phyloP scores from a whole-genome alignment of 1,284 basidiomycete genomes.

The Irpex sp. region DNA sequence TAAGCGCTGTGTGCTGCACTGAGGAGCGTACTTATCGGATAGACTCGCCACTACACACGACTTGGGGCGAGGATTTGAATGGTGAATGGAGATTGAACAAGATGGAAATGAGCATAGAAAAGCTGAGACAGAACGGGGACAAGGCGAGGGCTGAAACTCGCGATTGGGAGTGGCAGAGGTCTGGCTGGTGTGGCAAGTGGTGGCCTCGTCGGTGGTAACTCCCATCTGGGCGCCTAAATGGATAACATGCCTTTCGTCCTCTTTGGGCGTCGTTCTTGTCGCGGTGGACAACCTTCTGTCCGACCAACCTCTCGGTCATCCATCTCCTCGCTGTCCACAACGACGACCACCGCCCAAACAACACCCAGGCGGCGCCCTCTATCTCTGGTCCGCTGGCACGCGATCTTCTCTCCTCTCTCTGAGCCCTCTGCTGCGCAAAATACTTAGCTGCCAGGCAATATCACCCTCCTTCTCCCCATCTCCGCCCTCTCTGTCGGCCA shows the following conservation, averaged over 20 bases:
- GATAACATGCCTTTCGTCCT: slow-evolving; percentile 10
- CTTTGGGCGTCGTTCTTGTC: slow-evolving; percentile 15
- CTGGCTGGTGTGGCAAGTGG: neutral
- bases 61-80: neutral
- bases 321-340: slow-evolving; percentile 7
- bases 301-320: slow-evolving; percentile 8
- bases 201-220: slow-evolving; percentile 11
- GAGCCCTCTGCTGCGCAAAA: neutral
- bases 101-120: neutral
- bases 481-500: neutral
- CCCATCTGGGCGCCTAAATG: slow-evolving; percentile 9
- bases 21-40: neutral
- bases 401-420: neutral
- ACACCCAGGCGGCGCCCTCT: slow-evolving; percentile 8
- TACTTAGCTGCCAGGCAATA: slow-evolving; percentile 2
- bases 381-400: neutral
- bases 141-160: neutral
- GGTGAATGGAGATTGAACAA: neutral
- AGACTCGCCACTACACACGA: neutral
- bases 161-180: slow-evolving; percentile 10
- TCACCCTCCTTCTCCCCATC: neutral
- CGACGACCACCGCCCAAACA: neutral
- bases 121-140: neutral
- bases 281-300: slow-evolving; percentile 13
- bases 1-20: neutral